These are phyloP conservation scores for Fistulifera solaris DNA, from an alignment of 108 stramenopile genomes.

Conservation along the genomic window DNA sequence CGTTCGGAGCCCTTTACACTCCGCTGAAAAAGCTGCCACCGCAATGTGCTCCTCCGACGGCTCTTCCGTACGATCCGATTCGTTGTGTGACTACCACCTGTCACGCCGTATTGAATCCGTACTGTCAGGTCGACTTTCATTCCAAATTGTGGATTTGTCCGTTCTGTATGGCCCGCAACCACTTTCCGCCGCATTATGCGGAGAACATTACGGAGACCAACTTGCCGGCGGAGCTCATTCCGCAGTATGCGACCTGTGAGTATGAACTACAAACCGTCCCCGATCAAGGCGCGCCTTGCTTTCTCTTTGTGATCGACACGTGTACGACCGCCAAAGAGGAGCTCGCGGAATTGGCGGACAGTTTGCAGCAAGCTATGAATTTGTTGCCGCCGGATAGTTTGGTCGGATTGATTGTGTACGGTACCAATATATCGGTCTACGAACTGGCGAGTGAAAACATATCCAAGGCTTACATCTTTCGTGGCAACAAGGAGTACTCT, in stretches of 20 bases:
- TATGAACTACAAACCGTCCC: conserved; percentile 91
- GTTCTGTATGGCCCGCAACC: conserved; percentile 96
- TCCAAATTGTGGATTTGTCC: conserved; percentile 98
- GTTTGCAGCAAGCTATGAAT: conserved; percentile 87
- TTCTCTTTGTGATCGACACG: conserved; percentile 96
- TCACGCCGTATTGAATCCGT: conserved; percentile 94
- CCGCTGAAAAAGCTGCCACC: conserved; percentile 91
- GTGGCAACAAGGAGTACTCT: conserved; percentile 86
- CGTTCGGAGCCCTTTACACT: conserved; percentile 94
- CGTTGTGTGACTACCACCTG: conserved; percentile 88
- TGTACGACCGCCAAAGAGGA: conserved; percentile 79
- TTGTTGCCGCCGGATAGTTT: conserved; percentile 90
- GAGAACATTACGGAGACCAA: conserved; percentile 97
- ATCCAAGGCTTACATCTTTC: conserved; percentile 88
- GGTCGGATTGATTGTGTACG: conserved; percentile 96
- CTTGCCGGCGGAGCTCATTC: conserved; percentile 97
- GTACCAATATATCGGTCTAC: conserved; percentile 96
- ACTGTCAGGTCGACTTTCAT: conserved; percentile 95
- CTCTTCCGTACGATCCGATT: conserved; percentile 95
- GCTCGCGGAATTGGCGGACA: conserved; percentile 89
- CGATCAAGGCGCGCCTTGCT: conserved; percentile 85
- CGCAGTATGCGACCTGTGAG: conserved; percentile 96
- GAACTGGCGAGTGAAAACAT: conserved; percentile 91
- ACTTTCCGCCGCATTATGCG: conserved; percentile 99
- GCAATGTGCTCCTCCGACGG: conserved; percentile 58